Evolutionary conservation across 2,329 filamentous ascomycete species (phyloP), one percentile per base, ranked within the genome.

Genomic region (Fusarium guadeloupense): DNA sequence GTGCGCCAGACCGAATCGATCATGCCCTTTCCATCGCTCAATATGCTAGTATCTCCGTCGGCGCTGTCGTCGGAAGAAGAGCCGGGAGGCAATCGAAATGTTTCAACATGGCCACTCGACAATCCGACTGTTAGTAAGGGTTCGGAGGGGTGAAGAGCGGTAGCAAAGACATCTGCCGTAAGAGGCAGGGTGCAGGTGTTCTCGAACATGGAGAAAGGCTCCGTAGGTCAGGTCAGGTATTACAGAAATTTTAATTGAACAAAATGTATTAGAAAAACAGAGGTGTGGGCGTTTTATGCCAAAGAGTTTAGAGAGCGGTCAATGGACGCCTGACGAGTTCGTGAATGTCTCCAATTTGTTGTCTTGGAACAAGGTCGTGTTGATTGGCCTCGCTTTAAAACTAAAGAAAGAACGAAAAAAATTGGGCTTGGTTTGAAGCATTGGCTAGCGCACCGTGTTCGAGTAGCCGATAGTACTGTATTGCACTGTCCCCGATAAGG

Each of bases 161-260:
- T 93, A 2, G 92, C 79, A 78, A 99, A 98, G 69, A 99, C 83
- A 72, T 98, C 95, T 53, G 91, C 85, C 54, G 86, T 85, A 40
- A 98, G 86, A 62, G 93, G 93, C 39, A 98, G 86, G 21, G 91
- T 92, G 82, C 94, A 97, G 64, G 96, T 85, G 64, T 92, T 96
- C 76, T 97, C 93, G 72, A 96, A 92, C 92, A 96, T 96, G 70
- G 19, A 20, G n/a, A 19, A 35, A 12, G 25, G 6, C 10, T 12
- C 13, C 28, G 13, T 6, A 31, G 13, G 28, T n/a, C 6, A 14
- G 28, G 13, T 31, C 5, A 8, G 14, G 3, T 38, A 23, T 21
- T 7, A 21, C 21, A 23, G 19, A 30, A 14, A n/a, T n/a, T n/a
- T n/a, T n/a, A n/a, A 14, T n/a, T 31, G 13, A 31, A 31, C 14